These are phyloP conservation scores for Perkinsus marinus DNA, from an alignment of 169 alveolate species.

Conservation along the genomic window DNA sequence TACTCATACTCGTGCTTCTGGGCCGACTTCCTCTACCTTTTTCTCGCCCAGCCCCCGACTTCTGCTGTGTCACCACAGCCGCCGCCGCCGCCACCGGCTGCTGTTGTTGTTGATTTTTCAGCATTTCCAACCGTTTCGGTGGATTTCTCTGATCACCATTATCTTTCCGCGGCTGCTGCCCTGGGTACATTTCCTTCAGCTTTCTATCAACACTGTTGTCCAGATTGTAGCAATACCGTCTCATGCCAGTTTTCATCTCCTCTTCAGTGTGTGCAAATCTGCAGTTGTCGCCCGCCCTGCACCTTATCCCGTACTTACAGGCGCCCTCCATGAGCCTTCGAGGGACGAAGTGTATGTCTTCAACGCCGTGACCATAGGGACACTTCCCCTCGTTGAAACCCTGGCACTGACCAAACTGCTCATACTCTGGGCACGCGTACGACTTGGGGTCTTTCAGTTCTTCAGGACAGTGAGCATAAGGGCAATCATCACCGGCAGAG, in stretches of 20 bases:
- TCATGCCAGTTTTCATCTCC: not conserved
- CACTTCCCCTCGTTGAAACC: not conserved
- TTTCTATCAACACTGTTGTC: not conserved
- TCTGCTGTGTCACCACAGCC: not conserved
- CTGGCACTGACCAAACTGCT: not conserved
- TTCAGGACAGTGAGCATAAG: not conserved
- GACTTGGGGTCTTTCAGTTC: not conserved
- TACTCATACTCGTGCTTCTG: not conserved
- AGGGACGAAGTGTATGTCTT: not conserved
- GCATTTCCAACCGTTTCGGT: not conserved
- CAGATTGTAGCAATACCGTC: not conserved
- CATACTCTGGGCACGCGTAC: not conserved
- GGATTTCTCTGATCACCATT: not conserved
- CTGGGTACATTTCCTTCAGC: not conserved
- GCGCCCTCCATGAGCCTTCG: not conserved
- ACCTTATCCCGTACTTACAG: not conserved
- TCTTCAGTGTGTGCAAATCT: not conserved
- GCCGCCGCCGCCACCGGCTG: not conserved
- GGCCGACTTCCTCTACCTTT: not conserved
- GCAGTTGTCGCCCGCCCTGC: not conserved
- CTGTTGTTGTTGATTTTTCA: not conserved
- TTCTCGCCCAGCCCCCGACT: not conserved
- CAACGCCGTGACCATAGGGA: not conserved
- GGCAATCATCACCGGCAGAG: not conserved
- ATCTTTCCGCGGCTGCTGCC: not conserved